These are phyloP conservation scores for Xylaria acuta DNA, from an alignment of 495 filamentous ascomycete genomes.

Conservation along the genomic window DNA sequence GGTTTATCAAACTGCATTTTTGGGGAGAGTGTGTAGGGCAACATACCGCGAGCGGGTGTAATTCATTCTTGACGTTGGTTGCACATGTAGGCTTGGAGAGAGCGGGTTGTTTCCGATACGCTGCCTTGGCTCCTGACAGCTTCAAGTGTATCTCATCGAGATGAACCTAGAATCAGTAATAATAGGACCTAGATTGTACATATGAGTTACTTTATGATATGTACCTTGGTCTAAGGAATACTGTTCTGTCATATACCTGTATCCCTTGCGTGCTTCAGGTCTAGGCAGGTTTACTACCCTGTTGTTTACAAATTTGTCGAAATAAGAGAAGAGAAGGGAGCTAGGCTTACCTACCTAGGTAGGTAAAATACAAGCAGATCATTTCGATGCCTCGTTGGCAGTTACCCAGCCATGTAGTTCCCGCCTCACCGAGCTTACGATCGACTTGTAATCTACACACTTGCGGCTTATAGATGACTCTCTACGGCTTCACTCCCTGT, in stretches of 20 bases:
- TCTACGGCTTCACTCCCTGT: slow-evolving; percentile 15
- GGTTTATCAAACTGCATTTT: not conserved
- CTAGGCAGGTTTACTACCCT: not conserved
- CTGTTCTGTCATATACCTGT: not conserved
- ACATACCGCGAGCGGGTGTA: not conserved
- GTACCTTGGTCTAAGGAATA: not conserved
- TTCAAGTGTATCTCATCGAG: not conserved
- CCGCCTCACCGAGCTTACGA: slow-evolving; percentile 4
- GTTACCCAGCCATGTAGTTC: not conserved
- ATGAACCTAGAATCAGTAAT: not conserved
- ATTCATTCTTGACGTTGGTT: not conserved
- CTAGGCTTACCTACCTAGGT: not conserved
- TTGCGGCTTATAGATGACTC: slow-evolving; percentile 8
- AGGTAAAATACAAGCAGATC: not conserved
- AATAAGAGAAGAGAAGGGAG: not conserved
- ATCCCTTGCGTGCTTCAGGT: slow-evolving; percentile 16
- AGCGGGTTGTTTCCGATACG: slow-evolving; percentile 25
- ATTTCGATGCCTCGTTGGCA: not conserved
- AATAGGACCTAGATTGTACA: not conserved
- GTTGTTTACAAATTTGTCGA: not conserved
- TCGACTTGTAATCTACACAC: not conserved
- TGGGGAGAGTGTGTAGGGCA: not conserved
- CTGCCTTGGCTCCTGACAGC: slow-evolving; percentile 6
- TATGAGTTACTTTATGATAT: not conserved
- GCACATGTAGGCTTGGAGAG: not conserved